A percentile compares a stretch with the other conserved stretches of the same genome.
Evolutionary conservation across 768 basidiomycete species (phyloP).

Genomic region (Xerocomus potaroensis): DNA sequence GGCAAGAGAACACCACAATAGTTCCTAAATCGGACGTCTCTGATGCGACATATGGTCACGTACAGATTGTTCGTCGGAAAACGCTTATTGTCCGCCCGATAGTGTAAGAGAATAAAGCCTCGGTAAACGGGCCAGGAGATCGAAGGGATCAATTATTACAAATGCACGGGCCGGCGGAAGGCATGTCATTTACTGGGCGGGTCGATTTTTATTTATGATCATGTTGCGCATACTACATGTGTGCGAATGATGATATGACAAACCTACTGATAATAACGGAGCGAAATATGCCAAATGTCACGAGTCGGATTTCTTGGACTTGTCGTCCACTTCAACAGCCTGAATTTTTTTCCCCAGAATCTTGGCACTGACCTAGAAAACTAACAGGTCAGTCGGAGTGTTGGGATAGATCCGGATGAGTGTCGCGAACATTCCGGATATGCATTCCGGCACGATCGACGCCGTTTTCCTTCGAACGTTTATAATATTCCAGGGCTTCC

Average conservation of each 20-base stretch:
- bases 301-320: slow-evolving; percentile 25
- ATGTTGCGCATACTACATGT: slow-evolving; percentile 4
- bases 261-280: slow-evolving; percentile 8
- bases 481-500: slow-evolving; percentile 78
- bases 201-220: slow-evolving; percentile 13
- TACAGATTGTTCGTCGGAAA: slow-evolving; percentile 16
- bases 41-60: slow-evolving; percentile 18
- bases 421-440: slow-evolving; percentile 66
- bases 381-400: slow-evolving; percentile 8
- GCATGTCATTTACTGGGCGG: slow-evolving; percentile 5
- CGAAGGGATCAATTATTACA: slow-evolving; percentile 22
- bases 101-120: slow-evolving; percentile 18
- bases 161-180: slow-evolving; percentile 10
- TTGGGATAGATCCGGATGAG: slow-evolving; percentile 13
- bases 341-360: slow-evolving; percentile 61
- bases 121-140: slow-evolving; percentile 24
- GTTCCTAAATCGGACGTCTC: slow-evolving; percentile 15
- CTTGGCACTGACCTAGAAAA: slow-evolving; percentile 70
- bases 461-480: slow-evolving; percentile 70
- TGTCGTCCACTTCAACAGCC: slow-evolving; percentile 31
- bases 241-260: slow-evolving; percentile 14
- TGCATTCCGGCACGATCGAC: slow-evolving; percentile 81
- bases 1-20: slow-evolving; percentile 21
- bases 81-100: slow-evolving; percentile 17
- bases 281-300: slow-evolving; percentile 14